These are phyloP conservation scores for Lactarius psammicola DNA, from an alignment of 768 basidiomycete genomes.

Conservation along the genomic window DNA sequence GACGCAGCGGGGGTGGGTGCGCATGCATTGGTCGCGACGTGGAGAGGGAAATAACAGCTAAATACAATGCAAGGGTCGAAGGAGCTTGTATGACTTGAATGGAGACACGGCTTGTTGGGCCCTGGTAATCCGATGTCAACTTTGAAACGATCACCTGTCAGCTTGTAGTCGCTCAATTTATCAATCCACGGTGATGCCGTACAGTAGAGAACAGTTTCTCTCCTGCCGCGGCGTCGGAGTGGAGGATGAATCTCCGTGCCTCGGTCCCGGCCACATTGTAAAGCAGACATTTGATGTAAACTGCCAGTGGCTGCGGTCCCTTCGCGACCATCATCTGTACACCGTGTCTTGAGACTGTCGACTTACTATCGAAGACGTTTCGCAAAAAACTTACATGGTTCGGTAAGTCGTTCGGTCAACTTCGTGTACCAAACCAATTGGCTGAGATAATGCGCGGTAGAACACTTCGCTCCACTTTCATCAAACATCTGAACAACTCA, in stretches of 20 bases:
- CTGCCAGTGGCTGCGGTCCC: not conserved
- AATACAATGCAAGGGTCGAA: too few relatives aligned
- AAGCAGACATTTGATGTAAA: not conserved
- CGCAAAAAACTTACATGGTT: not conserved
- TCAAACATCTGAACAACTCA: too few relatives aligned
- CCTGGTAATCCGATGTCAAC: not conserved
- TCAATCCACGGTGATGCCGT: not conserved
- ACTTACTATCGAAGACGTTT: not conserved
- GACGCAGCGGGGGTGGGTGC: conserved; percentile 71
- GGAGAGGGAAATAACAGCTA: conserved; percentile 14
- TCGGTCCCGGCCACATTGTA: not conserved
- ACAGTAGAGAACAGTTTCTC: too few relatives aligned
- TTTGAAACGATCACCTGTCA: not conserved
- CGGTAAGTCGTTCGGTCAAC: too few relatives aligned
- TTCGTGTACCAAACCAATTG: not conserved
- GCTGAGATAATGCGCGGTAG: not conserved
- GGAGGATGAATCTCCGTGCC: too few relatives aligned
- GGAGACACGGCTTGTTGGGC: not conserved
- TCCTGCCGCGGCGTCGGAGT: not conserved
- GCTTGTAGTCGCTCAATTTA: not conserved
- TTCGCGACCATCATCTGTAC: not conserved
- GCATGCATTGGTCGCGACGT: conserved; percentile 45
- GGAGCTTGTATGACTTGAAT: too few relatives aligned
- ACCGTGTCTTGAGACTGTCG: not conserved
- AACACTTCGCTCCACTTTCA: not conserved